These are phyloP conservation scores for Tuber brumale DNA, from an alignment of 495 filamentous ascomycete genomes.

Conservation along the genomic window DNA sequence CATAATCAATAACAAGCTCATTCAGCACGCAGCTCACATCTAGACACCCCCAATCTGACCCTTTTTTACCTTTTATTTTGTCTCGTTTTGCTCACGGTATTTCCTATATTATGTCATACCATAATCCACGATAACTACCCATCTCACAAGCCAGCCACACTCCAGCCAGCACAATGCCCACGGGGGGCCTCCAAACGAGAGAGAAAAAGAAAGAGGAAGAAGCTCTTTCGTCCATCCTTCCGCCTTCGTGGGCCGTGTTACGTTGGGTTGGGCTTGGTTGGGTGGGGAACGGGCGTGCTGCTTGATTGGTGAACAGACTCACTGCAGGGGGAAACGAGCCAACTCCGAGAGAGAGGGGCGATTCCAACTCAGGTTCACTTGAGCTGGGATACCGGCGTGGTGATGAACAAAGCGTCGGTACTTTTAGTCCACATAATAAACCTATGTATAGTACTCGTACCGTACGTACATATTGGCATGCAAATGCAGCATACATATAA, in stretches of 20 bases:
- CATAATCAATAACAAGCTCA: background rate
- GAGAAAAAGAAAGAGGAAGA: background rate
- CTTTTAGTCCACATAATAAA: background rate
- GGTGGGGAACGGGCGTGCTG: background rate
- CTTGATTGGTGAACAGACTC: conserved; percentile 1
- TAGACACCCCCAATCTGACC: background rate
- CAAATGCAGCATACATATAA: background rate
- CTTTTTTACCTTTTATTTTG: background rate
- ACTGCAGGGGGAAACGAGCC: background rate
- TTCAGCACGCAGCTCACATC: background rate
- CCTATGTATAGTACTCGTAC: background rate
- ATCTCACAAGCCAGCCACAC: background rate
- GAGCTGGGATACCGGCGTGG: background rate
- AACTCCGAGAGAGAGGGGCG: background rate
- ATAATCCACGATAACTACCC: background rate
- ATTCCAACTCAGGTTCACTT: background rate
- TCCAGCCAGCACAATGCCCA: background rate
- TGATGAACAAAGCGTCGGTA: background rate
- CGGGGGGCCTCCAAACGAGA: background rate
- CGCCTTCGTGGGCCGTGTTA: background rate
- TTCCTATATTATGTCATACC: background rate
- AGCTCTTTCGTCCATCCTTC: background rate
- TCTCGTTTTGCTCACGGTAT: background rate
- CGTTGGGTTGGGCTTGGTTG: background rate
- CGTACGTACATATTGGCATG: background rate